Evolutionary conservation across 495 filamentous ascomycete genomes (phyloP).

Genomic region (Aspergillus taichungensis): DNA sequence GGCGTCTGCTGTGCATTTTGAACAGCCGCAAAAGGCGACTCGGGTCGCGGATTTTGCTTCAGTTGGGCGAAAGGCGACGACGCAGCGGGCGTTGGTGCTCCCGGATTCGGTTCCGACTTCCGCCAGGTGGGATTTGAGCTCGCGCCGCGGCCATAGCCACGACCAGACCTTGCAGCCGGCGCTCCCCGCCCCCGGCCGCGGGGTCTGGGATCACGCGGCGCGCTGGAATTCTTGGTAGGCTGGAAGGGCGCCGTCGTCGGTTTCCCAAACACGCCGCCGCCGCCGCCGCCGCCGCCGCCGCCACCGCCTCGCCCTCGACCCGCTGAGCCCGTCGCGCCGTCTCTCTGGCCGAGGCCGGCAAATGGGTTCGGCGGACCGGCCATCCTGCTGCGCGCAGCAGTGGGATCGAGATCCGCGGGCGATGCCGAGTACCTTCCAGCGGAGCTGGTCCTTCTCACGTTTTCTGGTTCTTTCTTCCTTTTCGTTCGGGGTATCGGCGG

Average conservation of each 20-base stretch:
- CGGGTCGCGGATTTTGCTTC: conserved; percentile 13
- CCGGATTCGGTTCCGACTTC: conserved; percentile 5
- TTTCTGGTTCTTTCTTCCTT: not conserved
- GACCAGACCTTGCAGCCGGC: conserved; percentile 6
- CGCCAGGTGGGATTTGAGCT: conserved; percentile 12
- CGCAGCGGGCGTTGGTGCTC: not conserved
- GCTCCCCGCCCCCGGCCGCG: conserved; percentile 25
- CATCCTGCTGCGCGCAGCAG: conserved; percentile 31
- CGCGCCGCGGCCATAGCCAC: conserved; percentile 18
- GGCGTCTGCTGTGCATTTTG: conserved; percentile 10
- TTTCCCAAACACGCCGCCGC: conserved; percentile 15
- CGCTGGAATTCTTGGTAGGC: conserved; percentile 14
- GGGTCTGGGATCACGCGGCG: conserved; percentile 8
- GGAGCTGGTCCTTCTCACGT: not conserved
- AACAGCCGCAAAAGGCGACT: conserved; percentile 11
- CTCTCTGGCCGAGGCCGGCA: conserved; percentile 21
- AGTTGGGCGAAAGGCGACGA: conserved; percentile 27
- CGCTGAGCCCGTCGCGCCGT: conserved; percentile 15
- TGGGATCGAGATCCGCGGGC: conserved; percentile 5
- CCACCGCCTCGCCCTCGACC: conserved; percentile 22
- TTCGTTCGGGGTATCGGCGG: not conserved
- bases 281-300: conserved; percentile 26
- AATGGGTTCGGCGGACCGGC: conserved; percentile 30
- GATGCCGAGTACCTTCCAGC: conserved; percentile 4
- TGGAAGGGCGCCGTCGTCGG: conserved; percentile 7